A percentile compares a stretch with the other conserved stretches of the same genome.
Evolutionary conservation across 805 yeast species (phyloP).

Genomic region (Wickerhamiella siamensis): DNA sequence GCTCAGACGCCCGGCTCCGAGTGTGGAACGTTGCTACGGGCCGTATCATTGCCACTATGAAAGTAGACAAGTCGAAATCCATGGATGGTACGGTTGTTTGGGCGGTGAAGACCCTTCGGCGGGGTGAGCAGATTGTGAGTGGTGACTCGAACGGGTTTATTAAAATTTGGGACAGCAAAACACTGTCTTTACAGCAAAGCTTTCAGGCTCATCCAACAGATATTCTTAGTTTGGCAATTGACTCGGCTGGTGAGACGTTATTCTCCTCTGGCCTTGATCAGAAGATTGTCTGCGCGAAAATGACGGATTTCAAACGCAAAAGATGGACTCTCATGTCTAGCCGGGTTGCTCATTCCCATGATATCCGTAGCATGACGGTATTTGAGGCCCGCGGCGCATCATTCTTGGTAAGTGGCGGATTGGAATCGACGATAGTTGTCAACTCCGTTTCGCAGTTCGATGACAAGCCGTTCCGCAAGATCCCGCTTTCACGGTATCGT

Average conservation of each 20-base stretch:
- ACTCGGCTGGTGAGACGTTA: slow-evolving; percentile 44
- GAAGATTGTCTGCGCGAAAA: slow-evolving; percentile 60
- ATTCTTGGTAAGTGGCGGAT: slow-evolving; percentile 40
- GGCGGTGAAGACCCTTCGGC: slow-evolving; percentile 56
- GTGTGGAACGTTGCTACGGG: slow-evolving; percentile 58
- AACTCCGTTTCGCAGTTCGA: slow-evolving; percentile 53
- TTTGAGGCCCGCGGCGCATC: slow-evolving; percentile 56
- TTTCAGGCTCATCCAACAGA: slow-evolving; percentile 85
- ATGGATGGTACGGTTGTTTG: slow-evolving; percentile 58
- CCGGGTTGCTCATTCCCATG: slow-evolving; percentile 72
- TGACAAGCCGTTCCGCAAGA: slow-evolving; percentile 55
- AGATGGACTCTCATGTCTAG: slow-evolving; percentile 70
- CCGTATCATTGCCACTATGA: slow-evolving; percentile 67
- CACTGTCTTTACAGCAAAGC: slow-evolving; percentile 62
- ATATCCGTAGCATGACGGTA: slow-evolving; percentile 60
- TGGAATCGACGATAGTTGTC: slow-evolving; percentile 31
- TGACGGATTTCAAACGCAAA: slow-evolving; percentile 28
- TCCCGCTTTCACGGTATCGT: slow-evolving; percentile 47
- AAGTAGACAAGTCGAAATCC: slow-evolving; percentile 75
- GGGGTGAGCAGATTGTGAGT: slow-evolving; percentile 62
- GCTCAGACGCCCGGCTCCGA: slow-evolving; percentile 86
- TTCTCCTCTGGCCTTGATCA: slow-evolving; percentile 92
- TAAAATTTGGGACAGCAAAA: slow-evolving; percentile 80
- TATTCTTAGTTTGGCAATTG: slow-evolving; percentile 56
- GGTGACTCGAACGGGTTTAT: slow-evolving; percentile 95